Evolutionary conservation across 2,329 filamentous ascomycete genomes (phyloP), one percentile per base, ranked within the genome.

Genomic region (Neofusicoccum parvum): DNA sequence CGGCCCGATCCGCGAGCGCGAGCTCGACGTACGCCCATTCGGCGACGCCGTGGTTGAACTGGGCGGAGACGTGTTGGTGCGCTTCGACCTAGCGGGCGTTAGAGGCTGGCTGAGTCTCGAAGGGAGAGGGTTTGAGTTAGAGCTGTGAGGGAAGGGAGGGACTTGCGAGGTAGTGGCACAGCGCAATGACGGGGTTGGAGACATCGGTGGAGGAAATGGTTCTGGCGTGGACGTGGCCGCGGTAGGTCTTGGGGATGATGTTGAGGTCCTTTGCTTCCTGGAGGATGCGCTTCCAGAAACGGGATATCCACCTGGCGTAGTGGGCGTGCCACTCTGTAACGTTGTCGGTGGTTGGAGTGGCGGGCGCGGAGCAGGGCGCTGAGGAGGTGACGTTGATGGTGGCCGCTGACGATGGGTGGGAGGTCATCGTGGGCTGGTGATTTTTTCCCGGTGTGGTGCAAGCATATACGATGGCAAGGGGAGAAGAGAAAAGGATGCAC

Each of bases 121-220:
- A 32, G 5, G 6, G 27, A 32, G 27, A 32, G 27, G 27, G 27
- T 32, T 5, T 32, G 27, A 7, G 5, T 32, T 7, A 7, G 27
- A 32, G 4, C 1, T 5, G 5, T 32, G 27, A 32, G 48, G 12
- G 39, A 9, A 12, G 54, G 34, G 11, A 12, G 11, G 27, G 36
- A 14, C 59, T 27, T 62, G 51, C 59, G 17, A 62, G 23, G 36
- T 62, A 62, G 32, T 62, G 59, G 36, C 20, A 27, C 20, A 51
- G 36, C n/a, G 59, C 59, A 3, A 51, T 10, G 46, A 37, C 45
- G 9, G 59, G 48, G 36, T 50, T 15, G 20, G 46, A 11, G 59
- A 62, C 32, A 20, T 50, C 12, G 36, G 34, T 34, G 11, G 56
- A 60, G 15, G 41, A 23, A 27, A 60, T 23, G 37, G 43, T 37